phyloP scores from a whole-genome alignment of 2,329 filamentous ascomycete species.

The Trichoderma guizhouense region DNA sequence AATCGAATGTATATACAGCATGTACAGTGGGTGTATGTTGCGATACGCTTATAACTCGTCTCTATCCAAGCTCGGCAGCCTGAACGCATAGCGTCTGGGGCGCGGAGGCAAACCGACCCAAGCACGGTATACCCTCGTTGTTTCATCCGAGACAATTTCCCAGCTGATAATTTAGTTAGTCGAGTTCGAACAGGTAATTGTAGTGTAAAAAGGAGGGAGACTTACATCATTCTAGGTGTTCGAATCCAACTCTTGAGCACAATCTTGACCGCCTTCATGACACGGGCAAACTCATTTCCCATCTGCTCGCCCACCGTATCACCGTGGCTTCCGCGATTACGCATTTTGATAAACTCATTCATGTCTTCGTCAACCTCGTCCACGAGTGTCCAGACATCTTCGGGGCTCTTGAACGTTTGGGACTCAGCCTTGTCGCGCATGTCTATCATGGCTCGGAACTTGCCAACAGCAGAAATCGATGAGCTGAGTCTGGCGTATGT shows the following conservation, averaged over 20 bases:
- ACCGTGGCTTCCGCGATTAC: conserved; percentile 32
- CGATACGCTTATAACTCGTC: conserved; percentile 45
- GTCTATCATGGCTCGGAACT: conserved; percentile 60
- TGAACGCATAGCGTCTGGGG: conserved; percentile 47
- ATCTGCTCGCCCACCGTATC: conserved; percentile 53
- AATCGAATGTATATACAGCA: conserved; percentile 11
- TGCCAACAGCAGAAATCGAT: conserved; percentile 69
- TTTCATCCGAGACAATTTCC: conserved; percentile 44
- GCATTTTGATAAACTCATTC: conserved; percentile 27
- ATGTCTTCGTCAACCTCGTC: conserved; percentile 28
- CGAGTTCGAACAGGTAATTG: not conserved
- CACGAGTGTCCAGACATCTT: conserved; percentile 29
- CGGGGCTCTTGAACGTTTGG: not conserved
- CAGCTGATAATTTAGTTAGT: conserved; percentile 33
- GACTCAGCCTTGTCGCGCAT: conserved; percentile 30
- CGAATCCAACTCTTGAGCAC: conserved; percentile 68
- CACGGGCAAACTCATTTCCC: conserved; percentile 58
- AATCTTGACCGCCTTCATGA: conserved; percentile 61
- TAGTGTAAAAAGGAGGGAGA: conserved; percentile 25
- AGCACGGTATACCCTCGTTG: conserved; percentile 45
- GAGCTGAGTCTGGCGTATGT: conserved; percentile 84
- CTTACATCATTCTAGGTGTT: conserved; percentile 69
- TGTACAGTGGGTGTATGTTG: not conserved
- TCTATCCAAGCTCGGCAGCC: conserved; percentile 39
- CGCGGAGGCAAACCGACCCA: conserved; percentile 53